phyloP scores from a whole-genome alignment of 2,329 filamentous ascomycete species.

The Aspergillus japonicus region DNA sequence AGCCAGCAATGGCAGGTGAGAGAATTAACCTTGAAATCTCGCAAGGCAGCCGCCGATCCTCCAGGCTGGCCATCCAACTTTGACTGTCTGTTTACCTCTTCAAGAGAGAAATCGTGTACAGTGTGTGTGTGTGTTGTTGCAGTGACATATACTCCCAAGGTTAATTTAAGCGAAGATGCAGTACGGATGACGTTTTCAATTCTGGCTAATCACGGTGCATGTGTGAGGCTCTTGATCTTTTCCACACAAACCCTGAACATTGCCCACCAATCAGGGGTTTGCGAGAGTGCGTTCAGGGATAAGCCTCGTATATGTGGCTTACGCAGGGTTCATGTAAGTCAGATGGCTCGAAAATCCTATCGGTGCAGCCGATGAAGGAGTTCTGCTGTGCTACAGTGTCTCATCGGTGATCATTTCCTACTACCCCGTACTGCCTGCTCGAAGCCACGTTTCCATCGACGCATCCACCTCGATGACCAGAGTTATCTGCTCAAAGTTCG shows the following conservation, averaged over 20 bases:
- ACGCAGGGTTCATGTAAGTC: neutral
- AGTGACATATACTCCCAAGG: neutral
- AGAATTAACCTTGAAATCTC: neutral
- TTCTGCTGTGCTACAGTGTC: neutral
- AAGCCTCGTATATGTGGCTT: constrained; percentile 6
- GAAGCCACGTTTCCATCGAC: constrained; percentile 6
- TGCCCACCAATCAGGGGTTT: constrained; percentile 2
- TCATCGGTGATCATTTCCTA: neutral
- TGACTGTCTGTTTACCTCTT: neutral
- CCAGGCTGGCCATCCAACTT: neutral
- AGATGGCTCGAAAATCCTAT: constrained; percentile 1
- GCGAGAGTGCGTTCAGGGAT: neutral
- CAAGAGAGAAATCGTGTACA: neutral
- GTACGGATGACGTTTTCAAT: neutral
- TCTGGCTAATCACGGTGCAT: neutral
- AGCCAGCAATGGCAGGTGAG: neutral
- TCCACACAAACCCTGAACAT: neutral
- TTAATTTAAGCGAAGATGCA: neutral
- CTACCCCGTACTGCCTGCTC: neutral
- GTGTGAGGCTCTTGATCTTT: neutral
- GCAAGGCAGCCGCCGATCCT: neutral
- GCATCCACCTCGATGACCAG: neutral
- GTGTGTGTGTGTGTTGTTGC: neutral
- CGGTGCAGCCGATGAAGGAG: constrained; percentile 1
- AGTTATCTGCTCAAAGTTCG: neutral